Percentiles rank a stretch among this genome's conserved stretches.
Conservation (phyloP, 805 yeast species). For the Candida berthetii region DNA sequence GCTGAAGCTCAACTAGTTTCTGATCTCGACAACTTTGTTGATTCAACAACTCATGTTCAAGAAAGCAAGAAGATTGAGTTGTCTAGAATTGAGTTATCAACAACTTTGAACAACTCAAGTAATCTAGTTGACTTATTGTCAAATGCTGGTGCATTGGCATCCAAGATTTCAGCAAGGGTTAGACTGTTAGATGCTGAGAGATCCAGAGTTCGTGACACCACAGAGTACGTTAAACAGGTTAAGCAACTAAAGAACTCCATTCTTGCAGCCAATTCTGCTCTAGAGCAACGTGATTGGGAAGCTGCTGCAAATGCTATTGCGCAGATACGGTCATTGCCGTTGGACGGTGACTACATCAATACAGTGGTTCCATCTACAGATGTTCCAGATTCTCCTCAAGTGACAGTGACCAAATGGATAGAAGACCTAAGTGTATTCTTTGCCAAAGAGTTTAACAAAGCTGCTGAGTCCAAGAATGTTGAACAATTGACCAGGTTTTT, state of each 20-base stretch:
- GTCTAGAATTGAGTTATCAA: slow-evolving; percentile 55
- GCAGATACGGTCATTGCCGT: slow-evolving; percentile 48
- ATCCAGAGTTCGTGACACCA: slow-evolving; percentile 53
- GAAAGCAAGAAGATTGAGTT: slow-evolving; percentile 46
- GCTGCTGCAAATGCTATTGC: slow-evolving; percentile 69
- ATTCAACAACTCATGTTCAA: slow-evolving; percentile 17
- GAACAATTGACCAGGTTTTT: slow-evolving; percentile 71
- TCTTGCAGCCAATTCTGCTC: slow-evolving; percentile 58
- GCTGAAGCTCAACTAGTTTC: slow-evolving; percentile 15
- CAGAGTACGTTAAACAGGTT: slow-evolving; percentile 58
- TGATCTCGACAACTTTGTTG: slow-evolving; percentile 18
- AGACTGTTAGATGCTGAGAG: slow-evolving; percentile 66
- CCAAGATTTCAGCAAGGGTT: slow-evolving; percentile 62
- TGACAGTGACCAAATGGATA: slow-evolving; percentile 52
- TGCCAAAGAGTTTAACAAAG: slow-evolving; percentile 56
- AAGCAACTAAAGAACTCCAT: slow-evolving; percentile 62
- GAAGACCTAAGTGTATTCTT: slow-evolving; percentile 52
- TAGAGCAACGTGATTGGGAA: slow-evolving; percentile 65
- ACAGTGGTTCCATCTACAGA: slow-evolving; percentile 83
- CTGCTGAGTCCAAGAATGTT: slow-evolving; percentile 62
- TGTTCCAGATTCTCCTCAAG: slow-evolving; percentile 71
- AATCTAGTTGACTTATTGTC: slow-evolving; percentile 47
- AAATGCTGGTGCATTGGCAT: slow-evolving; percentile 60
- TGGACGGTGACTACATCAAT: slow-evolving; percentile 67
- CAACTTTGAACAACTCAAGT: slow-evolving; percentile 51